Conservation (phyloP, 257 asterid genomes). For the Leonotis leonurus region DNA sequence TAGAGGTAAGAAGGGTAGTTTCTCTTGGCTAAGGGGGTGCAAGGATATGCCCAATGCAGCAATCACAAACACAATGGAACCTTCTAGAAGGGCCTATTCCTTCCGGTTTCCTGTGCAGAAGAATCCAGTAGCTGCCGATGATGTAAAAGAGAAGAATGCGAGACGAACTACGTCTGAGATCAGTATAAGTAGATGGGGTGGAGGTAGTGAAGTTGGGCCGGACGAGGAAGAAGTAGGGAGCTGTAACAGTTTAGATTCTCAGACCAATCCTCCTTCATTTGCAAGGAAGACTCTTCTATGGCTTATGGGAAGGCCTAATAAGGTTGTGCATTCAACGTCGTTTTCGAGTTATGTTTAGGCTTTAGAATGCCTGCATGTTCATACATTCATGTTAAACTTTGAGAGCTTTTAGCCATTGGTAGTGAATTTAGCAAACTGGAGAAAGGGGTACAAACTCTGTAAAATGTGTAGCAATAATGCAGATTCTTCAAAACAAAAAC, state of each 20-base stretch:
- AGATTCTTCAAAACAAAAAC: too few relatives aligned
- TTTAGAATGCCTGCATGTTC: too few relatives aligned
- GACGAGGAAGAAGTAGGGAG: constrained; percentile 54
- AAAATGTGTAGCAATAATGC: too few relatives aligned
- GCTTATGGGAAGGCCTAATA: constrained; percentile 79
- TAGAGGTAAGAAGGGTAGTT: constrained; percentile 52
- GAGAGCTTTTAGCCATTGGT: neutral
- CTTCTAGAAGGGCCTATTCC: constrained; percentile 59
- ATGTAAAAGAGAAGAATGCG: constrained; percentile 24
- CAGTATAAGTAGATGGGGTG: constrained; percentile 48
- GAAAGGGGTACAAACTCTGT: too few relatives aligned
- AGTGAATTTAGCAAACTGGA: neutral
- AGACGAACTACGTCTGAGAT: constrained; percentile 51
- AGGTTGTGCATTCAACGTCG: constrained; percentile 58
- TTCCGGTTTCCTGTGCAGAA: constrained; percentile 45
- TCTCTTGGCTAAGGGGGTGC: constrained; percentile 70
- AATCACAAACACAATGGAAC: too few relatives aligned
- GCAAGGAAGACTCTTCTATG: constrained; percentile 73
- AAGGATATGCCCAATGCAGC: constrained; percentile 31
- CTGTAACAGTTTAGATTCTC: constrained; percentile 56
- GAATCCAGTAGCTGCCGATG: constrained; percentile 18
- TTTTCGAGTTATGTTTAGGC: constrained; percentile 46
- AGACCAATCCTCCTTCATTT: constrained; percentile 50
- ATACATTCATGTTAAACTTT: constrained; percentile 4
- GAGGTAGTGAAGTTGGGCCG: constrained; percentile 35